Conservation (phyloP, 345 rosid species). For the Pseudoturritis turrita region DNA sequence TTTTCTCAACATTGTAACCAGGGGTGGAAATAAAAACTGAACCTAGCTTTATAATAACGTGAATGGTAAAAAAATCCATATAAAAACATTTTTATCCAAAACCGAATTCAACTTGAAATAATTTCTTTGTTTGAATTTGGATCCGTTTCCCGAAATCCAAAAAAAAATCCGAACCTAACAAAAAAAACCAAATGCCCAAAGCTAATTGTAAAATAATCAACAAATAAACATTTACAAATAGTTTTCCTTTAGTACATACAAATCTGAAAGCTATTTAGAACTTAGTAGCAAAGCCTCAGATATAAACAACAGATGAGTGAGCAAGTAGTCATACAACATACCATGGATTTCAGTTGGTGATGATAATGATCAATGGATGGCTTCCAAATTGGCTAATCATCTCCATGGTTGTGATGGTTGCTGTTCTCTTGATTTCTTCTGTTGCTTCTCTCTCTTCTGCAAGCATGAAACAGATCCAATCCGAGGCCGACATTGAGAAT, state of each 20-base stretch:
- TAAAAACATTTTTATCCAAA: too few relatives aligned
- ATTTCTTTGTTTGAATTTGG: too few relatives aligned
- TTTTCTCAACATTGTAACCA: too few relatives aligned
- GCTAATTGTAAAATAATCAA: too few relatives aligned
- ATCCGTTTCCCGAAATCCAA: too few relatives aligned
- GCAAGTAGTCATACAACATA: not conserved
- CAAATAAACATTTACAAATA: too few relatives aligned
- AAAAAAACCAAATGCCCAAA: too few relatives aligned
- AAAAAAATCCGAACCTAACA: too few relatives aligned
- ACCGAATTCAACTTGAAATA: too few relatives aligned
- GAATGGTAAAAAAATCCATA: too few relatives aligned
- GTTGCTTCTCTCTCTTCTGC: slow-evolving; percentile 50
- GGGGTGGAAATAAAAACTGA: too few relatives aligned
- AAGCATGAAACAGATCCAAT: slow-evolving; percentile 71
- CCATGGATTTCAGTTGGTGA: not conserved
- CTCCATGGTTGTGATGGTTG: slow-evolving; percentile 19
- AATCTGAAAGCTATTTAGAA: slow-evolving; percentile 6
- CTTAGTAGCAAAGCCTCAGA: not conserved
- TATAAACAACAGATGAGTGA: not conserved
- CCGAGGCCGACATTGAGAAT: slow-evolving; percentile 65
- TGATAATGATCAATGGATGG: not conserved
- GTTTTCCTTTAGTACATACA: not conserved
- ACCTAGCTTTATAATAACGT: too few relatives aligned
- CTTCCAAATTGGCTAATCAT: not conserved
- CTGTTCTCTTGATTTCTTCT: slow-evolving; percentile 21